Evolutionary conservation across 2,329 filamentous ascomycete genomes (phyloP), one percentile per base, ranked within the genome.

Genomic region (Leptographium radiaticola): DNA sequence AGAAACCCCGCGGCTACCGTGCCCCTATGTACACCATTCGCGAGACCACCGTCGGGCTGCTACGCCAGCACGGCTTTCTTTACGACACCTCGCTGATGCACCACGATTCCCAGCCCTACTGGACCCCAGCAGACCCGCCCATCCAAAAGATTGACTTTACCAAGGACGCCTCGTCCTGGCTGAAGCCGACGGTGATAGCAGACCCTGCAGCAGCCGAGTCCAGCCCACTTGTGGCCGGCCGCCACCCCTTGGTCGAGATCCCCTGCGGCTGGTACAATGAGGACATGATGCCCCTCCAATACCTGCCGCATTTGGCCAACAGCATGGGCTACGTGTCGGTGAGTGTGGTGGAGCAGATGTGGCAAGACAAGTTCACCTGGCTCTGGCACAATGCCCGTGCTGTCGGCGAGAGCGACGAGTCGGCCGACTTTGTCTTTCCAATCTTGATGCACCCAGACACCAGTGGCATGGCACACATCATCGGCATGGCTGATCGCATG

Each of bases 401-500:
- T 9, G 36, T 52, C 31, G 53, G 49, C 36, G 64, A 68, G 56
- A 61, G 60, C 1, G 60, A 64, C 33, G 62, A 63, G 5, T 51
- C 63, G 56, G 51, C 62, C 62, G 75, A 56, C 31, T 88, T 88
- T 58, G 76, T 87, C 49, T 88, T 88, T 60, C 84, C 86, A 0
- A 84, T 89, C 65, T 88, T 84, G 0, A 83, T 88, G 36, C 85
- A 89, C 64, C 85, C 85, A 0, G 84, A 89, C 57, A 62, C 75
- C 4, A 78, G 73, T 60, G 78, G 78, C 0, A 78, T 80, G 75
- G 75, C 77, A 48, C 79, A 81, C 68, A 71, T 82, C 1, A 74
- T 80, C 60, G 76, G 76, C 0, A 64, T 70, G 55, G 65, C 65
- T 6, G 68, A 72, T 11, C 69, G 76, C 40, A 70, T 78, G 55